A percentile compares a stretch with the other conserved stretches of the same genome.
These are phyloP conservation scores for Penicillium argentinense DNA, from an alignment of 495 filamentous ascomycete genomes.

Conservation along the genomic window DNA sequence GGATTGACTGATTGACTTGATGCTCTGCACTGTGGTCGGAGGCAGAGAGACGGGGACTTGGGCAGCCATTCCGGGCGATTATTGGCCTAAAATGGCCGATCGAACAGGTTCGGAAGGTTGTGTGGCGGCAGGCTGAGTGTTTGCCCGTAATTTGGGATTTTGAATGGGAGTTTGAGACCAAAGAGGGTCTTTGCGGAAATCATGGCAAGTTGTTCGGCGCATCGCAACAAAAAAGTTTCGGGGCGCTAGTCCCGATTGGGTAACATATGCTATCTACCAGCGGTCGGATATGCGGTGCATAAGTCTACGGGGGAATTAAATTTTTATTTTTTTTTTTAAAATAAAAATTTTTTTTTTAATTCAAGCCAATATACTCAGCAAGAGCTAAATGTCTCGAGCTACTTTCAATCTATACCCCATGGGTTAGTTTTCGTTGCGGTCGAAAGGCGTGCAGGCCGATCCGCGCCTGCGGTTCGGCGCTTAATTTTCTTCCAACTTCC, in stretches of 20 bases:
- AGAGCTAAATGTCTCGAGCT: not conserved
- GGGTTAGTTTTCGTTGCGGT: no score
- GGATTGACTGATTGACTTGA: conserved; percentile 47
- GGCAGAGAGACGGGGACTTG: conserved; percentile 47
- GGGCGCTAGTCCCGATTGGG: conserved; percentile 29
- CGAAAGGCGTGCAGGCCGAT: no score
- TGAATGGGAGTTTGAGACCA: conserved; percentile 1
- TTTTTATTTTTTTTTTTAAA: no score
- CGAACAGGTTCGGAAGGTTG: not conserved
- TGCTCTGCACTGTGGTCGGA: conserved; percentile 44
- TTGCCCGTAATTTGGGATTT: not conserved
- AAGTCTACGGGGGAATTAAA: no score
- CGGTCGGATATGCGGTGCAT: no score
- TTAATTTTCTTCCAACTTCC: conserved; percentile 40
- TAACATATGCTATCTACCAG: conserved; percentile 8
- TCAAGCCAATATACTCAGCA: no score
- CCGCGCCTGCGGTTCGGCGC: conserved; percentile 40
- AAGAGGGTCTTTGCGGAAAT: conserved; percentile 6
- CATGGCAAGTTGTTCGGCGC: conserved; percentile 10
- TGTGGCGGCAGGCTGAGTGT: not conserved
- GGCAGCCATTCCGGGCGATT: conserved; percentile 35
- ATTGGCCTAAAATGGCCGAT: conserved; percentile 1
- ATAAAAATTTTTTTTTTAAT: no score
- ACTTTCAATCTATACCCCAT: no score
- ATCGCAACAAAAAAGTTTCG: conserved; percentile 30